Base-by-base conservation (phyloP, 2,329 filamentous ascomycete species). In the Orbilia javanica region DNA sequence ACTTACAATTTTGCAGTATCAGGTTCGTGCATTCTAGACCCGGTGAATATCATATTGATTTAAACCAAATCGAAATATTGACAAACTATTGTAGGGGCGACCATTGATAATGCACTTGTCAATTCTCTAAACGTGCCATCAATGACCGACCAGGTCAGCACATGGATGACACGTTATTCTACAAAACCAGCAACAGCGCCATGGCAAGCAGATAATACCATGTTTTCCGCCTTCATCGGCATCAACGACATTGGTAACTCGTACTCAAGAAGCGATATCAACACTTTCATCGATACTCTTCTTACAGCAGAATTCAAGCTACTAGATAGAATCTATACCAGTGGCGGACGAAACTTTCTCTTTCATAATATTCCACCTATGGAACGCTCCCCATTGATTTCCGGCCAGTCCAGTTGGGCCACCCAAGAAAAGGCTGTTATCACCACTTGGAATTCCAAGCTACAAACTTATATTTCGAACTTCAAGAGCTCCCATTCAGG, bases 191-290 rank as follows among this genome's bases (percentile, higher is more conserved):
- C 62, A 10, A 60, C 62, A 15, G 69, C 82, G 0, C 65, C 73
- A 4, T 86, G 85, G 85, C 82, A 80, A 0, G 81, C 82, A 4
- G 65, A 74, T 1, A 83, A 86, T 67, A 82, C 86, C 0, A 72
- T 88, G 2, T 87, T 86, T 57, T 84, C 84, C 0, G 79, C 87
- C 13, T 88, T 87, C 84, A 88, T 88, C 22, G 87, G 87, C 0
- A 86, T 89, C 71, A 88, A 88, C 57, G 87, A 88, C 70, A 85
- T 89, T 0, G 87, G 60, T 11, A 29, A n/a, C 48, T 66, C 62
- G 1, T 73, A 73, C 20, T 66, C 60, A 3, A 20, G 62, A 25
- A 60, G 50, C 36, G 69, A 73, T 31, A 73, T 73, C 48, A 67
- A 57, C 13, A 67, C 60, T 48, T 66, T 67, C 13, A 73, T 67